These are phyloP conservation scores for Lycium barbarum DNA, from an alignment of 257 asterid genomes.

Conservation along the genomic window DNA sequence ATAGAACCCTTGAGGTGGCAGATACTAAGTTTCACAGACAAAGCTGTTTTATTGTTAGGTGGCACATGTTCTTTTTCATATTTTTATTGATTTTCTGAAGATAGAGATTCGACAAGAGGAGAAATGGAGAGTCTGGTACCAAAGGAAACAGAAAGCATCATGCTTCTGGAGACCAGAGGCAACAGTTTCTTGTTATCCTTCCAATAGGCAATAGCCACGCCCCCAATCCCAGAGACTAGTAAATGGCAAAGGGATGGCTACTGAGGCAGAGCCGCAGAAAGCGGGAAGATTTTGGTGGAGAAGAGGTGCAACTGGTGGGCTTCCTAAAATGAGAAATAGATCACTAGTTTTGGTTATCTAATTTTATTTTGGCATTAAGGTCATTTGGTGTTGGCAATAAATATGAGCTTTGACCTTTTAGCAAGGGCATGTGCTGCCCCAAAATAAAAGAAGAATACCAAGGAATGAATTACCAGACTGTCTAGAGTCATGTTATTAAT, in stretches of 20 bases:
- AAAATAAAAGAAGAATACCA: background rate
- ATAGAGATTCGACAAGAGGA: background rate
- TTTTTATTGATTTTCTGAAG: background rate
- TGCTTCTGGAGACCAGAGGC: slow-evolving; percentile 15
- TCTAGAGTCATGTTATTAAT: slow-evolving; percentile 7
- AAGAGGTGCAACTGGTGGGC: background rate
- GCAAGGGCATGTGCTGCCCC: slow-evolving; percentile 22
- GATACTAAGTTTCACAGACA: slow-evolving; percentile 14
- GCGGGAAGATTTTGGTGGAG: slow-evolving; percentile 15
- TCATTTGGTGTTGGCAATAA: background rate
- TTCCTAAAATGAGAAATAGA: slow-evolving; percentile 11
- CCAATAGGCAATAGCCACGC: background rate
- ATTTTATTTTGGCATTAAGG: background rate
- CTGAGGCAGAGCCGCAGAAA: background rate
- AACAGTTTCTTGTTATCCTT: slow-evolving; percentile 9
- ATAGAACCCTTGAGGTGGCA: slow-evolving; percentile 16
- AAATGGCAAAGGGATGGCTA: background rate
- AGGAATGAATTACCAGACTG: background rate
- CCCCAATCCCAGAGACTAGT: slow-evolving; percentile 12
- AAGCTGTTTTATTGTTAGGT: slow-evolving; percentile 2
- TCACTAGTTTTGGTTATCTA: background rate
- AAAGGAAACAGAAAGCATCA: slow-evolving; percentile 18
- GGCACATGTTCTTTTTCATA: background rate
- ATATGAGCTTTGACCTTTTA: background rate
- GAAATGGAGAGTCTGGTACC: slow-evolving; percentile 12